phyloP scores from a whole-genome alignment of 169 alveolate genomes.

The Cytauxzoon felis region DNA sequence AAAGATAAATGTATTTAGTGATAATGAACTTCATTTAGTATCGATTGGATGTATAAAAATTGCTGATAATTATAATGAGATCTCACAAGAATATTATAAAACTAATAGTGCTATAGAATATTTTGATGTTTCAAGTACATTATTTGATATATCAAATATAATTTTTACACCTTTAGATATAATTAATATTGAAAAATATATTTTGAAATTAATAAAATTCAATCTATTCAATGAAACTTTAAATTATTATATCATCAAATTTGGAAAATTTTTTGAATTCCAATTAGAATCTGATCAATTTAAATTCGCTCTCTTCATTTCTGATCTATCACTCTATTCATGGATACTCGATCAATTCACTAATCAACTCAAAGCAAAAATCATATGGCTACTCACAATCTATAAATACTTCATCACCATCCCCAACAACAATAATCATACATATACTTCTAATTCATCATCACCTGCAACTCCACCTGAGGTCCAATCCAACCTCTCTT shows the following conservation, averaged over 20 bases:
- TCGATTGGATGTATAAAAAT: constrained; percentile 75
- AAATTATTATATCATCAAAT: not conserved
- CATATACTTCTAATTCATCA: too few relatives aligned
- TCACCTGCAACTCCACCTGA: too few relatives aligned
- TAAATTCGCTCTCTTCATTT: not conserved
- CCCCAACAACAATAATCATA: too few relatives aligned
- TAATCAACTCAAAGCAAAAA: constrained; percentile 5
- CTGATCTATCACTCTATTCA: not conserved
- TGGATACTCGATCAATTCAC: constrained; percentile 1
- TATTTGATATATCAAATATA: not conserved
- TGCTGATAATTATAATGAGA: constrained; percentile 83
- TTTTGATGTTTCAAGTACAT: not conserved
- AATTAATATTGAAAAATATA: constrained; percentile 2
- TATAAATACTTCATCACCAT: not conserved
- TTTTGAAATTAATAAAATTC: not conserved
- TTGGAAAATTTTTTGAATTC: constrained; percentile 1
- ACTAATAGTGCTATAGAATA: constrained; percentile 30
- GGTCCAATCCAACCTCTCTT: too few relatives aligned
- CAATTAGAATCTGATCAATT: not conserved
- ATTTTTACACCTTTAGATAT: not conserved
- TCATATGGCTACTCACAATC: constrained; percentile 4
- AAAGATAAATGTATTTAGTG: too few relatives aligned
- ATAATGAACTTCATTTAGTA: not conserved
- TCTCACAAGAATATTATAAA: constrained; percentile 81
- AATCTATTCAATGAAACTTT: not conserved